phyloP scores from a whole-genome alignment of 2,329 filamentous ascomycete species.

The Eutypa lata region DNA sequence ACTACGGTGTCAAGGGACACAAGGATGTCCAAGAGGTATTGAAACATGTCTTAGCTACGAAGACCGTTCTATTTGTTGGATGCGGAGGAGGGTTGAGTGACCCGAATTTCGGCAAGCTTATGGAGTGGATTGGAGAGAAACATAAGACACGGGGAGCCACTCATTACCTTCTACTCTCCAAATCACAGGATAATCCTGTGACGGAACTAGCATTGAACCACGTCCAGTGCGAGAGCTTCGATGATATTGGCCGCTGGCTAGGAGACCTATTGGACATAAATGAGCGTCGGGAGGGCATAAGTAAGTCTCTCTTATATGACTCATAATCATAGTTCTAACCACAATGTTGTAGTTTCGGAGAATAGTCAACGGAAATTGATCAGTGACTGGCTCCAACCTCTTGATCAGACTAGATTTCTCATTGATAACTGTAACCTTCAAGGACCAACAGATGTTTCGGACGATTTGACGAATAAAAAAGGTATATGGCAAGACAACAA shows the following conservation, averaged over 20 bases:
- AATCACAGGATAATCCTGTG: constrained; percentile 3
- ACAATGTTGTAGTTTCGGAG: constrained; percentile 1
- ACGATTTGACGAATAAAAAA: constrained; percentile 2
- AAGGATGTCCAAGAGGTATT: constrained; percentile 5
- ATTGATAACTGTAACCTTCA: constrained; percentile 6
- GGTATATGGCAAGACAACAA: constrained; percentile 6
- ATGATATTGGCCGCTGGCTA: constrained; percentile 6
- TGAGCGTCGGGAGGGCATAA: constrained; percentile 4
- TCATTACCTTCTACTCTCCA: constrained; percentile 9
- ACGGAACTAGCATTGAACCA: constrained; percentile 8
- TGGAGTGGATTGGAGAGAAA: constrained; percentile 11
- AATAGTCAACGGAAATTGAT: constrained; percentile 5
- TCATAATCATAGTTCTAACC: background rate
- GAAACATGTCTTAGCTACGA: constrained; percentile 8
- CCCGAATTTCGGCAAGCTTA: constrained; percentile 10
- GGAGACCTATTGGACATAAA: constrained; percentile 1
- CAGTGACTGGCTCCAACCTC: constrained; percentile 9
- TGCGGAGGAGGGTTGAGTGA: constrained; percentile 11
- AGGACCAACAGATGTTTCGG: constrained; percentile 5
- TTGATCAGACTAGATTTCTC: constrained; percentile 10
- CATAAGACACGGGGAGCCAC: constrained; percentile 1
- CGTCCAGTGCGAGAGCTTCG: constrained; percentile 3
- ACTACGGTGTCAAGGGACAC: constrained; percentile 3
- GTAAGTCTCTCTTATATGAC: constrained; percentile 2
- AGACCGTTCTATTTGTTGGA: constrained; percentile 13